Evolutionary conservation across 2,329 filamentous ascomycete species (phyloP).

Genomic region (Cordyceps farinosa): DNA sequence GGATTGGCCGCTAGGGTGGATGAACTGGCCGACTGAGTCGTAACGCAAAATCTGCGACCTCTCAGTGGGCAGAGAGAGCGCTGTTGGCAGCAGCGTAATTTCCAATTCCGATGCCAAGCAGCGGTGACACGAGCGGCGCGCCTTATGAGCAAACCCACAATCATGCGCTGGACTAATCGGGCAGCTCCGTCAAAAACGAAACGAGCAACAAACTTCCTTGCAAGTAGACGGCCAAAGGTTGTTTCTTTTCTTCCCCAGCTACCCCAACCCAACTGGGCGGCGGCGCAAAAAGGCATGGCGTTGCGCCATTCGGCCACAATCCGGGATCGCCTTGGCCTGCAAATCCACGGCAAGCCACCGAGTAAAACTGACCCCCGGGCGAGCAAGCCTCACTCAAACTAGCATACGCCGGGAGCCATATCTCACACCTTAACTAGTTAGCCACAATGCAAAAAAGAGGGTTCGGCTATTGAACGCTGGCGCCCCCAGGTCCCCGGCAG

Average conservation of each 20-base stretch:
- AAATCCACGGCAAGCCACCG: not conserved
- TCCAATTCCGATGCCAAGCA: not conserved
- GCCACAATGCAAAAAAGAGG: not conserved
- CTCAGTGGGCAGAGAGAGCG: not conserved
- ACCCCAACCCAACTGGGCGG: not conserved
- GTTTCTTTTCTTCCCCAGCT: not conserved
- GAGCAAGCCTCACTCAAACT: not conserved
- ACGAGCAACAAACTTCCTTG: too few species aligned
- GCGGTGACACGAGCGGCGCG: not conserved
- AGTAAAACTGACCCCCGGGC: too few species aligned
- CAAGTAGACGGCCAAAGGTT: not conserved
- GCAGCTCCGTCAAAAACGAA: not conserved
- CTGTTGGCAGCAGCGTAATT: not conserved
- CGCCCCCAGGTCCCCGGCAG: not conserved
- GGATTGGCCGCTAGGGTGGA: not conserved
- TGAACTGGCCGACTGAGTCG: constrained; percentile 11
- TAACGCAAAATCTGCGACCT: constrained; percentile 5
- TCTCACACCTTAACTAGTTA: constrained; percentile 2
- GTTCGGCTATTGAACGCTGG: constrained; percentile 10
- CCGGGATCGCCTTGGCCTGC: not conserved
- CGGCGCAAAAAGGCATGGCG: not conserved
- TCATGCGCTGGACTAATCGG: too few species aligned
- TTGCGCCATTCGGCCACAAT: not conserved
- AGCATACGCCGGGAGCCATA: constrained; percentile 7
- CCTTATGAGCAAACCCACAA: too few species aligned